Percentiles rank a stretch among this genome's conserved stretches.
phyloP scores from a whole-genome alignment of 176 grass and related monocot genomes.

The Calamus simplicifolius region DNA sequence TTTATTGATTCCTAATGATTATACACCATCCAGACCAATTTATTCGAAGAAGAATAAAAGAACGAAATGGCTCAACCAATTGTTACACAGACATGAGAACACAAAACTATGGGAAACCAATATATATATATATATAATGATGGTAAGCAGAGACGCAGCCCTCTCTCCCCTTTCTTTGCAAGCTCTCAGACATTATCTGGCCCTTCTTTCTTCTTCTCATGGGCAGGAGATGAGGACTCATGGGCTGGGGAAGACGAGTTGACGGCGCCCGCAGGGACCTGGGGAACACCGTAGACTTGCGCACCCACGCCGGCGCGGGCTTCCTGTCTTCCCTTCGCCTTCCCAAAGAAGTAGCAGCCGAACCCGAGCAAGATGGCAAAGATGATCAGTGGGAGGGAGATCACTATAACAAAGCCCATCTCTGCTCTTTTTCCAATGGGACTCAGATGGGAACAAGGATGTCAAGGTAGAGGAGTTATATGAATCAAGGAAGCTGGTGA shows the following conservation, averaged over 20 bases:
- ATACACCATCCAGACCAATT: too few relatives aligned
- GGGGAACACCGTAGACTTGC: conserved; percentile 50
- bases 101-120: too few relatives aligned
- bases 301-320: conserved; percentile 39
- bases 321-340: conserved; percentile 58
- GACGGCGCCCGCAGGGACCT: conserved; percentile 30
- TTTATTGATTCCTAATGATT: too few relatives aligned
- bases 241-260: conserved; percentile 10
- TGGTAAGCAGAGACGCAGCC: too few relatives aligned
- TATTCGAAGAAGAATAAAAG: too few relatives aligned
- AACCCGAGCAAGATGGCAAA: conserved; percentile 58
- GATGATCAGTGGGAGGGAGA: conserved; percentile 68
- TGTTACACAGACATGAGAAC: too few relatives aligned
- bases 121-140: too few relatives aligned
- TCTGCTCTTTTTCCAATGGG: background rate
- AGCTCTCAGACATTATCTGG: conserved; percentile 30
- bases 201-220: conserved; percentile 22
- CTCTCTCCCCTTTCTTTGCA: too few relatives aligned
- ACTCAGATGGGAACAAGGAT: too few relatives aligned
- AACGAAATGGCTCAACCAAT: too few relatives aligned
- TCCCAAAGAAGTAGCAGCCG: conserved; percentile 78
- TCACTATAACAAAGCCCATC: conserved; percentile 63
- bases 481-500: too few relatives aligned
- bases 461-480: too few relatives aligned
- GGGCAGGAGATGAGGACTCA: conserved; percentile 9